phyloP scores from a whole-genome alignment of 2,329 filamentous ascomycete genomes.

The Claviceps quebecensis region DNA sequence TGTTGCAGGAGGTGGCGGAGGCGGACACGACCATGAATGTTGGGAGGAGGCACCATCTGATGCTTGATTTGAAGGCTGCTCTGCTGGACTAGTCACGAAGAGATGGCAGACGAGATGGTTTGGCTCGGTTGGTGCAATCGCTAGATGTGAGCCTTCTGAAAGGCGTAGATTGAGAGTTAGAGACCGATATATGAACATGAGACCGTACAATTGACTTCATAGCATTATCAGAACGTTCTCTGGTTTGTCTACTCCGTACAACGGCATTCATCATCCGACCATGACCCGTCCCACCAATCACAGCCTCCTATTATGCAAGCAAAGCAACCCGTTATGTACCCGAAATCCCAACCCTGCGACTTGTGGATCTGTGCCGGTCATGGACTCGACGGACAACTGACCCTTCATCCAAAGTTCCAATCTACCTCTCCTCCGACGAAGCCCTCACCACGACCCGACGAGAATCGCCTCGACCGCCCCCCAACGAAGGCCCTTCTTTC shows the following conservation, averaged over 20 bases:
- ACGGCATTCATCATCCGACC: conserved; percentile 6
- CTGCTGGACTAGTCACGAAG: not conserved
- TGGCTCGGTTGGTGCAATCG: too few species aligned
- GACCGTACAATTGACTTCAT: too few species aligned
- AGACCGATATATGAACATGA: too few species aligned
- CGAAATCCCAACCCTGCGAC: not conserved
- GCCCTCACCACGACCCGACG: not conserved
- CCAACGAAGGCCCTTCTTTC: not conserved
- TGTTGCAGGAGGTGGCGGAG: conserved; percentile 6
- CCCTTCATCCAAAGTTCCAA: conserved; percentile 4
- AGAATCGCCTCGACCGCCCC: conserved; percentile 7
- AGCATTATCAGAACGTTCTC: too few species aligned
- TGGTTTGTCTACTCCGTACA: not conserved
- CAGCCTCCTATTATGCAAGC: conserved; percentile 12
- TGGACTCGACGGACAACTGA: not conserved
- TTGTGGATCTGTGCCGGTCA: not conserved
- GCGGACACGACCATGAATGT: conserved; percentile 9
- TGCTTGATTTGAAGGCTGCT: conserved; percentile 1
- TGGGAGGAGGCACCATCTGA: not conserved
- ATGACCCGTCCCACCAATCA: conserved; percentile 12
- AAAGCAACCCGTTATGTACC: not conserved
- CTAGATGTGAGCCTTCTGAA: too few species aligned
- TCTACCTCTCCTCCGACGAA: conserved; percentile 10
- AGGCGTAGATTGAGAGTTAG: too few species aligned
- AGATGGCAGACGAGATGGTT: too few species aligned